These are phyloP conservation scores for Phytophthora foliorum DNA, from an alignment of 352 stramenopile genomes.

Conservation along the genomic window DNA sequence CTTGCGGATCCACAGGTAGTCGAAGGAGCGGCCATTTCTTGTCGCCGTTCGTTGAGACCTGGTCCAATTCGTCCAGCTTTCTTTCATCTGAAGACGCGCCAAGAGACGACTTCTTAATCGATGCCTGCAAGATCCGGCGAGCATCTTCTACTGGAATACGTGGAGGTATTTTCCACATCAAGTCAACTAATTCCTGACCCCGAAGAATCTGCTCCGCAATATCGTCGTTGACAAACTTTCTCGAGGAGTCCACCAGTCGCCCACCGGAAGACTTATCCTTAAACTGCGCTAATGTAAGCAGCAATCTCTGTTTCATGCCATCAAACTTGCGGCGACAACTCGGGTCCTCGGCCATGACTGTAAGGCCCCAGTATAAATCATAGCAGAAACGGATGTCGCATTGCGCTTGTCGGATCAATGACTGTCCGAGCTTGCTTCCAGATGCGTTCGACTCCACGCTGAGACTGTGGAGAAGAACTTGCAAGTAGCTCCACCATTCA, in stretches of 20 bases:
- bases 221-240: slow-evolving; percentile 54
- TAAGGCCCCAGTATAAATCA: slow-evolving; percentile 88
- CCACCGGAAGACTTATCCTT: slow-evolving; percentile 65
- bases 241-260: slow-evolving; percentile 35
- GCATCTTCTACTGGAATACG: slow-evolving; percentile 72
- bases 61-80: not conserved
- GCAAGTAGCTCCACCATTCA: slow-evolving; percentile 84
- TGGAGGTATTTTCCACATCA: slow-evolving; percentile 86
- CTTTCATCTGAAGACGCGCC: slow-evolving; percentile 20
- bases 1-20: slow-evolving; percentile 75
- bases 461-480: slow-evolving; percentile 77
- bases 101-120: slow-evolving; percentile 62
- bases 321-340: slow-evolving; percentile 85
- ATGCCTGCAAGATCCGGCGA: slow-evolving; percentile 57
- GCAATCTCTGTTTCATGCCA: slow-evolving; percentile 78
- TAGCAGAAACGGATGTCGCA: slow-evolving; percentile 87
- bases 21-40: slow-evolving; percentile 51
- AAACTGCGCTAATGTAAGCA: slow-evolving; percentile 78
- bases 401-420: slow-evolving; percentile 77
- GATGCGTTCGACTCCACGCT: slow-evolving; percentile 74
- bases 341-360: slow-evolving; percentile 82
- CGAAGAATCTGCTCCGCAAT: slow-evolving; percentile 82
- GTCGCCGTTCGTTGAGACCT: slow-evolving; percentile 3
- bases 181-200: slow-evolving; percentile 87
- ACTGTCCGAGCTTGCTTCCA: slow-evolving; percentile 72